phyloP scores from a whole-genome alignment of 2,329 filamentous ascomycete genomes.

The Penicillium corylophilum region DNA sequence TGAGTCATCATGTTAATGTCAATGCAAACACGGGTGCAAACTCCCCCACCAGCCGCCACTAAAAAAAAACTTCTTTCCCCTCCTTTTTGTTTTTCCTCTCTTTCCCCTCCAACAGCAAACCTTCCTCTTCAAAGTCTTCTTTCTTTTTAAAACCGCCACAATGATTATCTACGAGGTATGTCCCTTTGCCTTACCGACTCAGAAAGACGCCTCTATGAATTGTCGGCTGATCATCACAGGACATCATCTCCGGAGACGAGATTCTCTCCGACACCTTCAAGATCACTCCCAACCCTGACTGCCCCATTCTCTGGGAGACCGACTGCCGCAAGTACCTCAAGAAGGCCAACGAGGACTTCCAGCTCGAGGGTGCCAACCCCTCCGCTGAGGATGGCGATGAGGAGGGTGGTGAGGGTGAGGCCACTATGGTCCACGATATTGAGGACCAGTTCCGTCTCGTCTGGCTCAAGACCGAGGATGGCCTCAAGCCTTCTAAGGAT shows the following conservation, averaged over 20 bases:
- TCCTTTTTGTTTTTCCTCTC: constrained; percentile 29
- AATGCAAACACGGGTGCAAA: constrained; percentile 24
- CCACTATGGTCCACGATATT: constrained; percentile 79
- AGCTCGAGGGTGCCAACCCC: constrained; percentile 78
- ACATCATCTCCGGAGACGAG: constrained; percentile 87
- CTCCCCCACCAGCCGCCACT: constrained; percentile 29
- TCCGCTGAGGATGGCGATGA: constrained; percentile 82
- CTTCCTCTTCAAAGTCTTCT: constrained; percentile 22
- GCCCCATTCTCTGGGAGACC: constrained; percentile 81
- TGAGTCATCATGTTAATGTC: neutral
- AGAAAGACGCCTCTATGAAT: neutral
- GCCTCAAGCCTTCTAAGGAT: constrained; percentile 69
- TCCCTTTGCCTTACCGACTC: neutral
- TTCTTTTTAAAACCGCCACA: constrained; percentile 45
- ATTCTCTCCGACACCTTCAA: constrained; percentile 94
- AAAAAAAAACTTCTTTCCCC: constrained; percentile 28
- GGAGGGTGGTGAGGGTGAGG: constrained; percentile 68
- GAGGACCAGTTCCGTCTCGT: constrained; percentile 88
- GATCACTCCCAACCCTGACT: constrained; percentile 61
- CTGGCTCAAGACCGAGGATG: constrained; percentile 50
- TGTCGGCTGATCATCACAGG: constrained; percentile 55
- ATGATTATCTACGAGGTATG: constrained; percentile 73
- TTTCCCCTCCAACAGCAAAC: constrained; percentile 22
- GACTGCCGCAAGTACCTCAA: constrained; percentile 88
- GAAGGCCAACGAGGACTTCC: constrained; percentile 65